These are phyloP conservation scores for Penicillium argentinense DNA, from an alignment of 495 filamentous ascomycete species.

Conservation along the genomic window DNA sequence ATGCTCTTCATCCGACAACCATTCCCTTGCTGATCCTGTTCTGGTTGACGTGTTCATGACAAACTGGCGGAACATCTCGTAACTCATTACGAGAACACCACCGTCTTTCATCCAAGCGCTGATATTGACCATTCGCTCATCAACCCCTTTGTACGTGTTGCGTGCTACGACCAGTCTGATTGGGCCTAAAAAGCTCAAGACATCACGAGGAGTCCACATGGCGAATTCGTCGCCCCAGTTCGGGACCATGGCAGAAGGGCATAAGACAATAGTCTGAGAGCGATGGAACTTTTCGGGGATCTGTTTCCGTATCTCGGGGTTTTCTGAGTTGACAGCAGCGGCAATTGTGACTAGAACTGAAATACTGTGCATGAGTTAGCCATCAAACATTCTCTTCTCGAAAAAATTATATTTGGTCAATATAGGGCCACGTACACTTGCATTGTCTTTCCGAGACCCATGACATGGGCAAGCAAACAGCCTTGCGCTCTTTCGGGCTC, in stretches of 20 bases:
- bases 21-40: conserved; percentile 1
- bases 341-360: conserved; percentile 74
- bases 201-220: conserved; percentile 59
- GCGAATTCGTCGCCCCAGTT: conserved; percentile 83
- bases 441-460: conserved; percentile 95
- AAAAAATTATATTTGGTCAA: too few relatives aligned
- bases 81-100: conserved; percentile 75
- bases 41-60: conserved; percentile 36
- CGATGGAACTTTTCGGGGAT: conserved; percentile 62
- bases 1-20: conserved; percentile 36
- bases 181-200: conserved; percentile 49
- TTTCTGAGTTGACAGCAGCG: conserved; percentile 58
- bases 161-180: conserved; percentile 50
- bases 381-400: not conserved
- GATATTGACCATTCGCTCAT: conserved; percentile 47
- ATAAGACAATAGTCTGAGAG: conserved; percentile 70
- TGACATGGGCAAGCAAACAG: conserved; percentile 85
- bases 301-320: conserved; percentile 58
- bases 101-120: conserved; percentile 61
- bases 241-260: conserved; percentile 69
- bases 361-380: conserved; percentile 45
- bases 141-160: not conserved
- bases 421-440: conserved; percentile 57
- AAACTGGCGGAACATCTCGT: conserved; percentile 60
- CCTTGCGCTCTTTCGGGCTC: conserved; percentile 59